Evolutionary conservation across 306 rosid genomes (phyloP).

Genomic region (Cucumis cinereus): DNA sequence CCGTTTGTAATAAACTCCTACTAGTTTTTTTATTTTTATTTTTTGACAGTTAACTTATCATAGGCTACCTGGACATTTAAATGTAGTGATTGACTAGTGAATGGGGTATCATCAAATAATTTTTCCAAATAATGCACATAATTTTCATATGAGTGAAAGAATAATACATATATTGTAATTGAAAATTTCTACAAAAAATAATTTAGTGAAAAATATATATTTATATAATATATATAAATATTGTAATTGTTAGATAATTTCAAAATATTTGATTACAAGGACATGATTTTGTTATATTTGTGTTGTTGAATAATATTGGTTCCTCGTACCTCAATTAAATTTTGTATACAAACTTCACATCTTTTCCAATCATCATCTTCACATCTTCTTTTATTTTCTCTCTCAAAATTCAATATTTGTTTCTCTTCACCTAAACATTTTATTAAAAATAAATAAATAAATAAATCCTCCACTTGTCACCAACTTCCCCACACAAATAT

Average conservation of each 20-base stretch:
- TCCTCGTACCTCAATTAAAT: background rate
- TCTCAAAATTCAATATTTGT: background rate
- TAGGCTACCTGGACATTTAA: background rate
- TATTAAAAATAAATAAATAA: background rate
- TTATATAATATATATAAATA: too few species aligned
- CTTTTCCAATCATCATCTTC: background rate
- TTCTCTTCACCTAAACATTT: background rate
- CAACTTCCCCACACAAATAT: background rate
- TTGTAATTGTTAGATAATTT: background rate
- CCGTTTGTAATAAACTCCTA: background rate
- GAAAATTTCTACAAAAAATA: too few species aligned
- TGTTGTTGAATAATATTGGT: background rate
- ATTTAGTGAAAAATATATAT: too few species aligned
- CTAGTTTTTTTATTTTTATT: background rate
- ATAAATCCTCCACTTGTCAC: background rate
- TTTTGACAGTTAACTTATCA: background rate
- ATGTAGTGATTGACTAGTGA: background rate
- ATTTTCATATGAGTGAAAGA: too few species aligned
- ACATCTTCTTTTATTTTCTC: background rate
- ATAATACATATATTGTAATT: too few species aligned
- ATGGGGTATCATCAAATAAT: background rate
- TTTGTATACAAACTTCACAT: background rate
- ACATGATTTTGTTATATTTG: background rate
- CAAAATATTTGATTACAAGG: background rate
- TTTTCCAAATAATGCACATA: background rate